Evolutionary conservation across 148 eudicot genomes (phyloP).

Genomic region (Linanthus parryae): DNA sequence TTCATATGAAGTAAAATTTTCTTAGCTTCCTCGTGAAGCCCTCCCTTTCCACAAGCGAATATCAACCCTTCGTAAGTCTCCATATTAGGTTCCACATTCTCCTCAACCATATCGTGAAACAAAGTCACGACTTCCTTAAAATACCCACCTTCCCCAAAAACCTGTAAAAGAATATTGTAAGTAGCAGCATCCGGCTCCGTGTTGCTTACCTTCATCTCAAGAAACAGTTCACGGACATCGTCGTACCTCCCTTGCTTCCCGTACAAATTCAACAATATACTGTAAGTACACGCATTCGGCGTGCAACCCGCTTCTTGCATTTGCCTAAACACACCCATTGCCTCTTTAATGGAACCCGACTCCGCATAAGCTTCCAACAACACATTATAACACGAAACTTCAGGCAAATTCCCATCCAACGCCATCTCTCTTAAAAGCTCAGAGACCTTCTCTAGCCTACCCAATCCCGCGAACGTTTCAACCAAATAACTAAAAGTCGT

Average conservation of each 20-base stretch:
- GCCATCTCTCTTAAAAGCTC: slow-evolving; percentile 76
- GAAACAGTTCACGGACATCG: slow-evolving; percentile 88
- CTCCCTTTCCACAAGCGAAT: slow-evolving; percentile 89
- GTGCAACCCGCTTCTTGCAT: slow-evolving; percentile 89
- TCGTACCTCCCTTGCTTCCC: slow-evolving; percentile 85
- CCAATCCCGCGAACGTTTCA: slow-evolving; percentile 73
- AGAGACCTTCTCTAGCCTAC: slow-evolving; percentile 66
- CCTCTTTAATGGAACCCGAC: slow-evolving; percentile 63
- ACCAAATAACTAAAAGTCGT: slow-evolving; percentile 73
- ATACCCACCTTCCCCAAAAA: slow-evolving; percentile 94
- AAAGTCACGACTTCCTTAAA: slow-evolving; percentile 94
- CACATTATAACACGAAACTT: slow-evolving; percentile 76
- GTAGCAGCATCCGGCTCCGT: slow-evolving; percentile 89
- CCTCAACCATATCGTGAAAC: slow-evolving; percentile 95
- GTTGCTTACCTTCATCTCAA: slow-evolving; percentile 94
- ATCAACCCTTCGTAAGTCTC: slow-evolving; percentile 92
- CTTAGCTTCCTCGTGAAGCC: slow-evolving; percentile 77
- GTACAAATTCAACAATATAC: slow-evolving; percentile 75
- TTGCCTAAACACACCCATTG: slow-evolving; percentile 83
- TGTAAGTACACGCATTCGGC: slow-evolving; percentile 77
- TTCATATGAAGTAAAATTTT: slow-evolving; percentile 65
- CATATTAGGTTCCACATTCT: slow-evolving; percentile 89
- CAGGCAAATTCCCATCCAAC: slow-evolving; percentile 72
- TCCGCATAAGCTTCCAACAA: slow-evolving; percentile 86
- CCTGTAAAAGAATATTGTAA: slow-evolving; percentile 84